A percentile compares a stretch with the other conserved stretches of the same genome.
Conservation (phyloP, 2,329 filamentous ascomycete species). For the Cadophora sp. region DNA sequence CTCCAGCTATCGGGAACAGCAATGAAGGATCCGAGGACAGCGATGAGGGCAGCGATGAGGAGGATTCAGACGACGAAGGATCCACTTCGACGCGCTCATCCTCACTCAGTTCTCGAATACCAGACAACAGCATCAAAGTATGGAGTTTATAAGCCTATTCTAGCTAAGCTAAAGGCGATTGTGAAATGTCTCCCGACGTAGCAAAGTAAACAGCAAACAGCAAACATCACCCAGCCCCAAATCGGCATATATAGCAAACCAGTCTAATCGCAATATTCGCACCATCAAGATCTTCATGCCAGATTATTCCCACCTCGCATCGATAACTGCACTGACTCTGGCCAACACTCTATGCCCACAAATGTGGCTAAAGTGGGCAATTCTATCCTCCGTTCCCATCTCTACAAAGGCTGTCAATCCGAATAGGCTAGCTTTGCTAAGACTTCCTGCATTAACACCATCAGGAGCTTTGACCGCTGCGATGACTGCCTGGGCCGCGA, state of each 20-base stretch:
- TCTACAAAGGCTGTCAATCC: slow-evolving; percentile 62
- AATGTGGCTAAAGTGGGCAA: slow-evolving; percentile 55
- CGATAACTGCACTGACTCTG: slow-evolving; percentile 58
- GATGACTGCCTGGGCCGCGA: slow-evolving; percentile 71
- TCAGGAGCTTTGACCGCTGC: slow-evolving; percentile 51
- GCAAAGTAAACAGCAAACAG: slow-evolving; percentile 22
- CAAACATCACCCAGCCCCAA: slow-evolving; percentile 16
- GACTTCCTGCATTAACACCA: slow-evolving; percentile 25
- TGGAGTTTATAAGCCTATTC: slow-evolving; percentile 49
- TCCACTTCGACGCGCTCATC: slow-evolving; percentile 13
- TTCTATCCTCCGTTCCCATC: slow-evolving; percentile 60
- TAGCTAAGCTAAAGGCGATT: slow-evolving; percentile 28
- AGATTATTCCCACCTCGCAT: slow-evolving; percentile 47
- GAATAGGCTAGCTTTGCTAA: slow-evolving; percentile 41
- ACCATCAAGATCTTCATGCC: neutral
- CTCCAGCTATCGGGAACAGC: slow-evolving; percentile 1
- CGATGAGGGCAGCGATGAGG: slow-evolving; percentile 23
- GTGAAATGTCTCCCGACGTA: slow-evolving; percentile 24
- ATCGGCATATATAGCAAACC: slow-evolving; percentile 15
- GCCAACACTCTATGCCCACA: slow-evolving; percentile 60
- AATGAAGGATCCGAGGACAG: slow-evolving; percentile 29
- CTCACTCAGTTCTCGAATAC: slow-evolving; percentile 13
- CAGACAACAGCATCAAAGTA: slow-evolving; percentile 55
- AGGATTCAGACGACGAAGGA: slow-evolving; percentile 23
- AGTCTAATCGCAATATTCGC: slow-evolving; percentile 17